These are phyloP conservation scores for Phytopythium ostracodes DNA, from an alignment of 352 stramenopile genomes.

Conservation along the genomic window DNA sequence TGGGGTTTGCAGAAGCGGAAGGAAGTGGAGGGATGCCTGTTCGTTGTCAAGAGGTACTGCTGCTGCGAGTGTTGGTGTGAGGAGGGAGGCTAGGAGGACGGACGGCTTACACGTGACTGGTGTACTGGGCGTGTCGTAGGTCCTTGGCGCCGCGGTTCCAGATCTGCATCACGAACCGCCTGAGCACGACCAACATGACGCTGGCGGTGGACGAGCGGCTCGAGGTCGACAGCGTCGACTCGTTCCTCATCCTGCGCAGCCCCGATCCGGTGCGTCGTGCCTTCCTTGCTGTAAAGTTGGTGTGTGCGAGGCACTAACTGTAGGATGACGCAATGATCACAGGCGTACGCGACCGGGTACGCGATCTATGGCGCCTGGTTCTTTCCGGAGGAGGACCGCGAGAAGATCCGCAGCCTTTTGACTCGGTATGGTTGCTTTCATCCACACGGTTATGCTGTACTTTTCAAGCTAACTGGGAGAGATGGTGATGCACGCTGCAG, in stretches of 20 bases:
- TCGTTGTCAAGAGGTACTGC: slow-evolving; percentile 78
- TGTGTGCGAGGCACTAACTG: not conserved
- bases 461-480: not conserved
- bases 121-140: slow-evolving; percentile 17
- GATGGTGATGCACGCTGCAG: slow-evolving; percentile 17
- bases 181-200: slow-evolving; percentile 86
- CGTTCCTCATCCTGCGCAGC: slow-evolving; percentile 80
- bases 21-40: slow-evolving; percentile 81
- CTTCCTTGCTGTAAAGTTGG: not conserved
- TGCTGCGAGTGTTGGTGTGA: no score
- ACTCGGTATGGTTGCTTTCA: slow-evolving; percentile 38
- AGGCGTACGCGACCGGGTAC: slow-evolving; percentile 54
- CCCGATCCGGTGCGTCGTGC: slow-evolving; percentile 37
- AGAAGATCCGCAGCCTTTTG: slow-evolving; percentile 73
- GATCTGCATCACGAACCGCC: slow-evolving; percentile 88
- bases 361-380: slow-evolving; percentile 88
- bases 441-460: not conserved
- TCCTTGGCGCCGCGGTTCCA: slow-evolving; percentile 76
- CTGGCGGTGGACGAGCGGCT: slow-evolving; percentile 66
- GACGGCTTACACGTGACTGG: not conserved
- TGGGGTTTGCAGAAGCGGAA: slow-evolving; percentile 69
- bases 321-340: not conserved
- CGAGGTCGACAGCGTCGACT: slow-evolving; percentile 80
- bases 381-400: slow-evolving; percentile 80
- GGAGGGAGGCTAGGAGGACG: not conserved